Evolutionary conservation across 2,329 filamentous ascomycete species (phyloP).

Genomic region (Cordyceps fumosorosea): DNA sequence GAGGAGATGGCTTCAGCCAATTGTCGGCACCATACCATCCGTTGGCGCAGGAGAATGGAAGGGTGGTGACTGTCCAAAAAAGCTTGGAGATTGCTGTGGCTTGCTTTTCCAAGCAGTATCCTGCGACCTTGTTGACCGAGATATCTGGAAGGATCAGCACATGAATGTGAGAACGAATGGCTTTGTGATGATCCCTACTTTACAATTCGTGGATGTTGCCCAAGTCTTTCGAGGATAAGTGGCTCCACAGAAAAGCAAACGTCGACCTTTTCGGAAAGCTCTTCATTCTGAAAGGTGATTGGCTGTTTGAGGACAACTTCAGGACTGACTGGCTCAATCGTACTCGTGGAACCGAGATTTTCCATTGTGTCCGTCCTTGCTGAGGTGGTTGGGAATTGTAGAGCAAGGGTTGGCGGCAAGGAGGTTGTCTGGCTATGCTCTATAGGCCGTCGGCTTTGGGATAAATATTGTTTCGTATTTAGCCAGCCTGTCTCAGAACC

Average conservation of each 20-base stretch:
- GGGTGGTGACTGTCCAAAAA: slow-evolving; percentile 12
- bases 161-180: not conserved
- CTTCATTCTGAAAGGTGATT: not conserved
- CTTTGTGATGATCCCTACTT: not conserved
- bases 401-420: too few species aligned
- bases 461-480: too few species aligned
- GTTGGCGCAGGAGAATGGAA: slow-evolving; percentile 10
- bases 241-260: slow-evolving; percentile 5
- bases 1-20: slow-evolving; percentile 23
- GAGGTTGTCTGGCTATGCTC: too few species aligned
- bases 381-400: too few species aligned
- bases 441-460: too few species aligned
- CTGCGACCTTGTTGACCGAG: not conserved
- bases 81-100: slow-evolving; percentile 15
- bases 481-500: too few species aligned
- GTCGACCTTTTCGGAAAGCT: not conserved
- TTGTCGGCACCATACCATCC: slow-evolving; percentile 22
- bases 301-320: not conserved
- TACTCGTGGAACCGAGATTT: slow-evolving; percentile 1
- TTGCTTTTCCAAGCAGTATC: slow-evolving; percentile 5
- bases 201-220: slow-evolving; percentile 3
- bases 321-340: not conserved
- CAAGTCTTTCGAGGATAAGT: not conserved
- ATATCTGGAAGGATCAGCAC: not conserved
- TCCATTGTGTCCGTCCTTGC: not conserved